These are phyloP conservation scores for Paraphaeosphaeria minitans DNA, from an alignment of 2,329 filamentous ascomycete genomes.

Conservation along the genomic window DNA sequence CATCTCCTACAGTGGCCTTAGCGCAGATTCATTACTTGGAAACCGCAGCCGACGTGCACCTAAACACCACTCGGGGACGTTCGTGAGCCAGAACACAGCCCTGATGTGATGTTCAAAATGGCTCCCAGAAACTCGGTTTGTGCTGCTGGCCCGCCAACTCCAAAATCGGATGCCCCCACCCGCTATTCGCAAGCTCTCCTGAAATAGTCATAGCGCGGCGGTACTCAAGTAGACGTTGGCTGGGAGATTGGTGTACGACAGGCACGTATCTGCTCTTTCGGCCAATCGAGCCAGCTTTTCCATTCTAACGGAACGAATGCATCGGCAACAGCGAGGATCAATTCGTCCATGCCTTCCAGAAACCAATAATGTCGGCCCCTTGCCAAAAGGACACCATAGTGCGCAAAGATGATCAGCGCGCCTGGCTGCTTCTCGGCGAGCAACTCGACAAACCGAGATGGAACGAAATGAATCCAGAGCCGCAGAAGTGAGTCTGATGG, in stretches of 20 bases:
- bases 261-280: conserved; percentile 18
- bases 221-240: not conserved
- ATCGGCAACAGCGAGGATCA: conserved; percentile 19
- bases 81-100: not conserved
- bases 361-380: conserved; percentile 21
- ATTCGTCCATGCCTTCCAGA: conserved; percentile 18
- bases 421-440: conserved; percentile 27
- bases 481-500: conserved; percentile 20
- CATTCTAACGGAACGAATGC: conserved; percentile 21
- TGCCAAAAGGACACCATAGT: conserved; percentile 35
- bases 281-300: conserved; percentile 26
- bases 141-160: not conserved
- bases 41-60: not conserved
- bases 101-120: not conserved
- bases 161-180: not conserved
- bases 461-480: conserved; percentile 19
- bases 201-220: not conserved
- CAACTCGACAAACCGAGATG: conserved; percentile 20
- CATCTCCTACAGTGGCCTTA: not conserved
- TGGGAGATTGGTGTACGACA: conserved; percentile 5
- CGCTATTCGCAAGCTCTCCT: conserved; percentile 8
- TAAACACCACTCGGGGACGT: not conserved
- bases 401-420: conserved; percentile 36
- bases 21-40: not conserved
- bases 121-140: not conserved